A percentile compares a stretch with the other conserved stretches of the same genome.
Evolutionary conservation across 108 stramenopile species (phyloP).

Genomic region (Aurantiochytrium sp.): DNA sequence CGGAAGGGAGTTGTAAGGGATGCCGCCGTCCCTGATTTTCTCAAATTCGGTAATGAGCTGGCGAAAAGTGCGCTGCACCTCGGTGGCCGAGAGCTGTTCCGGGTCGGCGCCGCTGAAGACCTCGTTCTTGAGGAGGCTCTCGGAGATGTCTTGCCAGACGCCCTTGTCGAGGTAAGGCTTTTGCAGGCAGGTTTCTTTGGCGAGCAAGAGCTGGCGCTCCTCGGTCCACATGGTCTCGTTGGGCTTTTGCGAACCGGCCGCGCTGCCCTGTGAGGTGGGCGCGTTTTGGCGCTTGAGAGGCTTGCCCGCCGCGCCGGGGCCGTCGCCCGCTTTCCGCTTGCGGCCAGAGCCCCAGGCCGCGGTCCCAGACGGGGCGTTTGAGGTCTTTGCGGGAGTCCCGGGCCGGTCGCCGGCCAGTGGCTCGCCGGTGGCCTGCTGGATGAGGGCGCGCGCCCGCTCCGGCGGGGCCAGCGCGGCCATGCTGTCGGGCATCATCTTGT

Average conservation of each 20-base stretch:
- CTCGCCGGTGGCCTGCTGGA: conserved; percentile 41
- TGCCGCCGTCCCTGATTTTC: background rate
- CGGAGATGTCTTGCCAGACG: background rate
- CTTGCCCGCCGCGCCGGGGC: background rate
- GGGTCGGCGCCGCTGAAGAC: background rate
- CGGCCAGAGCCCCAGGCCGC: background rate
- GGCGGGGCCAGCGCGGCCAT: conserved; percentile 77
- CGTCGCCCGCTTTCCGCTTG: background rate
- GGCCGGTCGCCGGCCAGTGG: conserved; percentile 62
- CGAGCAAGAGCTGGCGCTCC: background rate
- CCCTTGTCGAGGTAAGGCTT: background rate
- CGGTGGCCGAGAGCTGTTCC: background rate
- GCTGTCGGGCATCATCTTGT: conserved; percentile 60
- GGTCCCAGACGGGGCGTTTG: background rate
- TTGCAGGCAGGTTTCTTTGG: background rate
- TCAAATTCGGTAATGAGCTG: background rate
- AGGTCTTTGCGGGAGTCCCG: background rate
- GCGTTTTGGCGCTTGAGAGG: conserved; percentile 54
- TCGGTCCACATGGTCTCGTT: background rate
- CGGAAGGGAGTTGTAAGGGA: background rate
- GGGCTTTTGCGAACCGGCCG: background rate
- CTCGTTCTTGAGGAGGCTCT: background rate
- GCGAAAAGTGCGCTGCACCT: background rate
- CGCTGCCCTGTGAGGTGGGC: conserved; percentile 53
- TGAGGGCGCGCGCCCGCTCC: conserved; percentile 66